Evolutionary conservation across 345 rosid genomes (phyloP), one percentile per base, ranked within the genome.

Genomic region (Syzygium oleosum): DNA sequence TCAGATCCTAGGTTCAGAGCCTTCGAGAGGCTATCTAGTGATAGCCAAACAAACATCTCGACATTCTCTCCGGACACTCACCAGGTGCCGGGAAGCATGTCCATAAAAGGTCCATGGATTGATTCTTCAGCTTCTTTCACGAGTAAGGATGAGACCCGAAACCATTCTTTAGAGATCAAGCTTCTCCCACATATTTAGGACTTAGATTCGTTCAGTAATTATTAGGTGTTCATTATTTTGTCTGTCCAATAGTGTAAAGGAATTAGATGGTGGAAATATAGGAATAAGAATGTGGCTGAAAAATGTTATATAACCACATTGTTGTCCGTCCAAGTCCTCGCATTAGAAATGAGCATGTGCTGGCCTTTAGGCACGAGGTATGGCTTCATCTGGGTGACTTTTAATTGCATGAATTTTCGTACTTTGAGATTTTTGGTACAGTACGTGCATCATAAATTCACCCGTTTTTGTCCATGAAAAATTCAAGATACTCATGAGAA

Each of bases 1-100:
- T 91, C 88, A 23, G 98, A 95, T 46, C 93, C 95, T 41, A 92
- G 98, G 87, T 96, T 96, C 93, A 95, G 89, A 88, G 98, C 99
- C 86, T 94, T 68, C 13, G 96, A 97, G 90, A 88, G 89, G 79
- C 78, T 95, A 58, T 94, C 96, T 23, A 94, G 94, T 17, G 97
- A 97, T 87, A 95, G 95, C 87, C 97, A 95, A 52, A 91, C 94
- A 38, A 84, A 87, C 65, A 87, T 85, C 51, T 93, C 95, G 10
- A 89, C 85, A 22, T 88, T 17, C 84, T 92, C 94, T 22, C 92
- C 91, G 53, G 94, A 90, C n/a, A 91, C 91, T 89, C 92, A 68
- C n/a, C 87, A 86, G 89, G 91, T 41, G 34, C 95, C 80, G 58
- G 89, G 90, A 77, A 90, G 92, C 88, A 87, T 88, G 49, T 94